These are phyloP conservation scores for Hemisphaericaspora xylanilytica DNA, from an alignment of 1,139 yeast species.

Conservation along the genomic window DNA sequence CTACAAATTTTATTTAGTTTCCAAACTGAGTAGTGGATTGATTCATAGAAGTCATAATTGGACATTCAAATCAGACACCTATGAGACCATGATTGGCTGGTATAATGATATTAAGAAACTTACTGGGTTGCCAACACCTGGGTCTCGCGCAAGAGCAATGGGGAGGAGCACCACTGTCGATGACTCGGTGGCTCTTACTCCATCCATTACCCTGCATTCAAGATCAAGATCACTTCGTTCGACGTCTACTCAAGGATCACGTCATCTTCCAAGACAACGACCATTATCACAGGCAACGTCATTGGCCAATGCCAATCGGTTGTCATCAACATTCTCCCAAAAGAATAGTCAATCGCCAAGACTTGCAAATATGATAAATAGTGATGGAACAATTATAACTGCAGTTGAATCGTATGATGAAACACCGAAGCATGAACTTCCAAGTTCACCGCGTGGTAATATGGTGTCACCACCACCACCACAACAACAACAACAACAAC, in stretches of 20 bases:
- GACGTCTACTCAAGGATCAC: slow-evolving; percentile 19
- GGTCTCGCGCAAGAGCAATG: slow-evolving; percentile 40
- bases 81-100: slow-evolving; percentile 81
- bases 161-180: slow-evolving; percentile 5
- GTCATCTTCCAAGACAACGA: slow-evolving; percentile 11
- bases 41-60: slow-evolving; percentile 82
- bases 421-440: slow-evolving; percentile 5
- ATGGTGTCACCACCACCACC: slow-evolving; percentile 3
- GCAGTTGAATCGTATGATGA: slow-evolving; percentile 36
- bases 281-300: slow-evolving; percentile 29
- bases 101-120: slow-evolving; percentile 69
- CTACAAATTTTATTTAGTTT: slow-evolving; percentile 77
- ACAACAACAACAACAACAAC: slow-evolving; percentile 12
- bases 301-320: slow-evolving; percentile 25
- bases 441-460: neutral
- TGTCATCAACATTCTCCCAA: slow-evolving; percentile 40
- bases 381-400: slow-evolving; percentile 48
- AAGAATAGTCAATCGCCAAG: slow-evolving; percentile 34
- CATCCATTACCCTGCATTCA: slow-evolving; percentile 11
- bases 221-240: slow-evolving; percentile 27
- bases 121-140: slow-evolving; percentile 57
- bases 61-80: slow-evolving; percentile 85
- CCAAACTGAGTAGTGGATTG: slow-evolving; percentile 64
- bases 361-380: slow-evolving; percentile 43
- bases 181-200: slow-evolving; percentile 9